A percentile compares a stretch with the other conserved stretches of the same genome.
phyloP scores from a whole-genome alignment of 345 rosid genomes.

The Eucalyptus curtisii region DNA sequence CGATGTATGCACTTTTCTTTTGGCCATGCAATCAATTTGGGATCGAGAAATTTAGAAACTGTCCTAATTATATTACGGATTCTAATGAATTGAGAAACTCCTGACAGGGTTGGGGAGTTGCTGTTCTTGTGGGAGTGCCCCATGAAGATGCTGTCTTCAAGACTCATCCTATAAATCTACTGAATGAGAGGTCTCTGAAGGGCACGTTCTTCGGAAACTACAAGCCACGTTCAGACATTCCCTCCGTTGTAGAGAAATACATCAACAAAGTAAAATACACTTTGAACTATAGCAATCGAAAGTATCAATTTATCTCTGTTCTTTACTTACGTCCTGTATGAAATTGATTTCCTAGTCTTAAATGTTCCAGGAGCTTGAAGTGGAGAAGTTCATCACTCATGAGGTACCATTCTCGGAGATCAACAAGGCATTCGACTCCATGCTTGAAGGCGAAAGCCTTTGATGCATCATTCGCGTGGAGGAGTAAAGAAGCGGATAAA shows the following conservation, averaged over 20 bases:
- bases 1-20: conserved; percentile 4
- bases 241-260: conserved; percentile 21
- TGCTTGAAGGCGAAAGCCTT: conserved; percentile 32
- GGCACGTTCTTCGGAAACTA: conserved; percentile 32
- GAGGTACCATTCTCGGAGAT: conserved; percentile 30
- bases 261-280: conserved; percentile 11
- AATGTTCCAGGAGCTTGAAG: conserved; percentile 22
- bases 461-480: conserved; percentile 37
- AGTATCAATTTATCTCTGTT: background rate
- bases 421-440: conserved; percentile 40
- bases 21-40: background rate
- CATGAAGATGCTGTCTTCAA: conserved; percentile 28
- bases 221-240: conserved; percentile 28
- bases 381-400: conserved; percentile 42
- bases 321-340: background rate
- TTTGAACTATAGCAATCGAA: background rate
- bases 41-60: background rate
- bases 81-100: background rate
- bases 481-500: background rate
- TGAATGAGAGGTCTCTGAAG: conserved; percentile 26
- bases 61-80: background rate
- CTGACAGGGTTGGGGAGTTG: conserved; percentile 33
- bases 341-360: background rate
- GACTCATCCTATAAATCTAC: conserved; percentile 18
- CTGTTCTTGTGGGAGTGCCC: conserved; percentile 31